These are phyloP conservation scores for Tilletia indica DNA, from an alignment of 1,284 basidiomycete species.

Conservation along the genomic window DNA sequence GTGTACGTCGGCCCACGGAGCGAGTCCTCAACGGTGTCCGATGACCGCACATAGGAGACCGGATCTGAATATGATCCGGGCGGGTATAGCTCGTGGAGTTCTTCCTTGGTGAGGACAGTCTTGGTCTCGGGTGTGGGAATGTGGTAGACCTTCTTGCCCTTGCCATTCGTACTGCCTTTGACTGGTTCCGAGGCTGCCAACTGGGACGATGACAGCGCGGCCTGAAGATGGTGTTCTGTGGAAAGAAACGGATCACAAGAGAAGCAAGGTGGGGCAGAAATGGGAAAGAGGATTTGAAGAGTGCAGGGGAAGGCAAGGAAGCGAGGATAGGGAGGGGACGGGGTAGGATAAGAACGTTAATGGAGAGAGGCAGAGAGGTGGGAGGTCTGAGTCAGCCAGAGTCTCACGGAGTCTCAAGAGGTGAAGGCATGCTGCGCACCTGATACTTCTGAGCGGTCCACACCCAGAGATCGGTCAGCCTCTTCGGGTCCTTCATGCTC, in stretches of 20 bases:
- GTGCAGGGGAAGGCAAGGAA: neutral
- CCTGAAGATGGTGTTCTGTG: conserved; percentile 52
- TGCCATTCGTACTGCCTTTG: conserved; percentile 26
- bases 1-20: conserved; percentile 71
- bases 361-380: neutral
- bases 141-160: conserved; percentile 44
- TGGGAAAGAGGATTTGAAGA: conserved; percentile 15
- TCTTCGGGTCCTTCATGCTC: conserved; percentile 4
- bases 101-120: conserved; percentile 36
- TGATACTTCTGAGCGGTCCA: conserved; percentile 6
- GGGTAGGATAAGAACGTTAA: no score
- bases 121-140: conserved; percentile 54
- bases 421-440: neutral
- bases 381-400: neutral
- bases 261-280: conserved; percentile 12
- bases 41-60: conserved; percentile 75
- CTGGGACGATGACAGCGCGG: conserved; percentile 53
- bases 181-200: conserved; percentile 34
- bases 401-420: conserved; percentile 6
- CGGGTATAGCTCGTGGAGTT: conserved; percentile 47
- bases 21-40: conserved; percentile 84
- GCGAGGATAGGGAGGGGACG: neutral
- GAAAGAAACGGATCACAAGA: conserved; percentile 5
- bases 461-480: conserved; percentile 9
- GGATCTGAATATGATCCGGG: conserved; percentile 50